Evolutionary conservation across 352 stramenopile species (phyloP), one percentile per base, ranked within the genome.

Genomic region (Phytopythium chamaehyphon): DNA sequence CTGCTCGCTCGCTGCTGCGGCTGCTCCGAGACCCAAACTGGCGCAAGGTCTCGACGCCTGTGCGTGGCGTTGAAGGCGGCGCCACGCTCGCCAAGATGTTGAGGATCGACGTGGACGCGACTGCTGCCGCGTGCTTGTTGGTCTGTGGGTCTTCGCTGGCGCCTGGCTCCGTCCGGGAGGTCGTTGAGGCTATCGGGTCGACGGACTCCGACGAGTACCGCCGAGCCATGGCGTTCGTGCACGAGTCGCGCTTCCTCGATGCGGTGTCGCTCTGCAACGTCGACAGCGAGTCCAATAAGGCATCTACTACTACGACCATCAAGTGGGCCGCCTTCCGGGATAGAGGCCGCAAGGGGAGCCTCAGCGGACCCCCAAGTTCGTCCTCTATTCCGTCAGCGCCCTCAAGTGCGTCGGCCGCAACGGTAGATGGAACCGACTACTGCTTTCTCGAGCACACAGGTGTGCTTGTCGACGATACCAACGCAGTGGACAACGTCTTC

Each of bases 401-500:
- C 24, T 2, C 18, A 4, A 36, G 24, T 1, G 11, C n/a, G 26
- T 50, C 44, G 7, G 15, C n/a, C 2, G 16, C 43, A n/a, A 18
- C 14, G 7, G 44, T 50, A 10, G 39, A 59, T 22, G 76, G 73
- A 22, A 78, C 65, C 26, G 81, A 91, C 64, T 91, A 91, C 55
- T 89, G 76, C 66, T 89, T 86, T 53, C 55, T 91, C n/a, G 81
- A 91, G 45, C 73, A 88, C 57, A 64, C 74, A 6, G 81, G 81
- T 3, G 74, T 91, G 21, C 52, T 66, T 43, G 54, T 49, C 12
- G 59, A 73, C 15, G 45, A 63, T 12, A 11, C 9, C n/a, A n/a
- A 35, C 0, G 45, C 7, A 22, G 8, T n/a, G 0, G 19, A 15
- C 28, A 42, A 44, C 11, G 46, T 43, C 33, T 40, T 23, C 3